Evolutionary conservation across 805 yeast species (phyloP).

Genomic region (Myxozyma sirexii): DNA sequence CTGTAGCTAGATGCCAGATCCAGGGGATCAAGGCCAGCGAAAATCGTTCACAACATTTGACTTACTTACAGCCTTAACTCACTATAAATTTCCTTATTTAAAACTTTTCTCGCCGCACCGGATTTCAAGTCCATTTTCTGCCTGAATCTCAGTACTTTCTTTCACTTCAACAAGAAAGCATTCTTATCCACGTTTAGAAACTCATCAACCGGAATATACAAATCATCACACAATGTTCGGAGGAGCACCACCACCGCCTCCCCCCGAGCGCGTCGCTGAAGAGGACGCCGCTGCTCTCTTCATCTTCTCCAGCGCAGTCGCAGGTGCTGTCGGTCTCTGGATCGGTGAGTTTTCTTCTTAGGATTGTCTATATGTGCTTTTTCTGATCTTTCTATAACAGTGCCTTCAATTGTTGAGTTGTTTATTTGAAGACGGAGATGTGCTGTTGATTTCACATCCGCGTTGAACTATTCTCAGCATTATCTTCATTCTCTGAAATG

Average conservation of each 20-base stretch:
- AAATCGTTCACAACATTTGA: no score
- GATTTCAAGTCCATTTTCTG: background rate
- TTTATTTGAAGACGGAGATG: constrained; percentile 2
- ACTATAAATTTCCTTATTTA: background rate
- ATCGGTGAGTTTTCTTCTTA: constrained; percentile 37
- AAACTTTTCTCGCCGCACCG: constrained; percentile 1
- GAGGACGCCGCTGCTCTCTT: constrained; percentile 40
- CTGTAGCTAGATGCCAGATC: no score
- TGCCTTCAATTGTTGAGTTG: constrained; percentile 25
- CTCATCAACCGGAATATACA: background rate
- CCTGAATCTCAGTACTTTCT: no score
- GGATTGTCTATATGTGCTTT: background rate
- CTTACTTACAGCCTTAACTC: background rate
- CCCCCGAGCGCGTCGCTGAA: constrained; percentile 44
- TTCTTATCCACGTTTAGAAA: background rate
- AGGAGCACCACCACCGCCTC: constrained; percentile 45
- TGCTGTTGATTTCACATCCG: background rate
- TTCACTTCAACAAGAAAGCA: background rate
- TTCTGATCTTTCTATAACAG: background rate
- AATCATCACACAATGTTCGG: constrained; percentile 41
- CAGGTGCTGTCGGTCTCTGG: constrained; percentile 46
- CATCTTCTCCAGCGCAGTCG: constrained; percentile 40
- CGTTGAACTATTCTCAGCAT: no score
- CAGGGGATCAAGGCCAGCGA: no score
- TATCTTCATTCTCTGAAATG: no score